Base-by-base conservation (phyloP, 805 yeast genomes). In the Zygoascus ofunaensis region DNA sequence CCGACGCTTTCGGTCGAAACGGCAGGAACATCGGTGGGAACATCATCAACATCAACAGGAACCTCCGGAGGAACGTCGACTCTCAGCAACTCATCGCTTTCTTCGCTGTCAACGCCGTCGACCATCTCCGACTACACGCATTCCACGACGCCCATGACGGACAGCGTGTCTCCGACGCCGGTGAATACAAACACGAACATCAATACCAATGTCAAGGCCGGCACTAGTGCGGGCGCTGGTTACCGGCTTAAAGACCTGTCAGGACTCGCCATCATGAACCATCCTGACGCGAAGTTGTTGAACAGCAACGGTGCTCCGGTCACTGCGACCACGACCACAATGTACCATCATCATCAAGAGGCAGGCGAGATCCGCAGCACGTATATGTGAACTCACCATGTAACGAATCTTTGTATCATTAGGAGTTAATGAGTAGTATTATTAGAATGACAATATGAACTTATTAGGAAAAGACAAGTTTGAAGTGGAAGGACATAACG, bases 91-190 rank as follows among this genome's bases (percentile, higher is more conserved):
- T 26, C 30, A 26, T 18, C 18, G n/a, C 12, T 34, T 15, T 28
- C 40, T 24, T 22, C 41, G 19, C 41, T n/a, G 18, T 23, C 37
- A 4, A 43, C 49, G 34, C 36, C 50, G 40, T 44, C 48, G 44
- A 46, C 50, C 45, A 43, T 39, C 26, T 39, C 45, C 24, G 54
- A 52, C 34, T 49, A 43, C 26, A 44, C 44, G 24, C 43, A 40
- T 19, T 37, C 53, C 12, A 36, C 44, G 39, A 51, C 55, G 26
- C 55, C 56, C 4, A 44, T 49, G 40, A 49, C 53, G 17, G 55
- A 48, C 34, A 39, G 46, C 24, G 41, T 50, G 46, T 53, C 52
- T 17, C 53, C 50, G 41, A 51, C 57, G 14, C 55, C 55, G 8
- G 40, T 52, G 4, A 23, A 18, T 21, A 36, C 15, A 8, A 35